Conservation (phyloP, 1,284 basidiomycete genomes). For the Ustilago cynodontis region DNA sequence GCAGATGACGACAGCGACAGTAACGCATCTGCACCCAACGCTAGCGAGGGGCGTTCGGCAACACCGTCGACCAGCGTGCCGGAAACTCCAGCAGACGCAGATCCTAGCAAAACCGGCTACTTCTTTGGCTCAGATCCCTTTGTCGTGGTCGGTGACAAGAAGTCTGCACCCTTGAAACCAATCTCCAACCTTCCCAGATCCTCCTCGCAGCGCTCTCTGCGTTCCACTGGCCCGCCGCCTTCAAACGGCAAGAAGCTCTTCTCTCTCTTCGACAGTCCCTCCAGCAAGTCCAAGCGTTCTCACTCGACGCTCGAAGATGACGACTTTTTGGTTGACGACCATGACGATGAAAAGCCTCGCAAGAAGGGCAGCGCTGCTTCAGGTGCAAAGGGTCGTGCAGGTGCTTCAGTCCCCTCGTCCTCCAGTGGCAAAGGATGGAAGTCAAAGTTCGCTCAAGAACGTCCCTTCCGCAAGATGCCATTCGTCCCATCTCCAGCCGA, state of each 20-base stretch:
- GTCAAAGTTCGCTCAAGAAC: constrained; percentile 41
- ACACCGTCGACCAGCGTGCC: constrained; percentile 30
- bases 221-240: constrained; percentile 16
- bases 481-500: constrained; percentile 44
- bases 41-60: constrained; percentile 4
- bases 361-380: constrained; percentile 14
- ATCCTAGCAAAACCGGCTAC: constrained; percentile 18
- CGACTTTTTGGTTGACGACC: constrained; percentile 30
- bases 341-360: constrained; percentile 22
- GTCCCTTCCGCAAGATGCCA: constrained; percentile 36
- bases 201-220: constrained; percentile 30
- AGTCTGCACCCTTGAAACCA: constrained; percentile 6
- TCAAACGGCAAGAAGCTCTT: constrained; percentile 17
- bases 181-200: constrained; percentile 28
- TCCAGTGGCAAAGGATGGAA: constrained; percentile 48
- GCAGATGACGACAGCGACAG: constrained; percentile 11
- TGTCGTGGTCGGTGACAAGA: constrained; percentile 20
- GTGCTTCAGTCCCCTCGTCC: constrained; percentile 19
- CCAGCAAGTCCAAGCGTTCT: constrained; percentile 16
- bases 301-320: constrained; percentile 25
- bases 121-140: constrained; percentile 38
- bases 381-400: neutral
- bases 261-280: constrained; percentile 29
- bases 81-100: constrained; percentile 36
- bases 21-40: neutral